phyloP scores from a whole-genome alignment of 2,329 filamentous ascomycete genomes.

The Dactylellina cionopaga region DNA sequence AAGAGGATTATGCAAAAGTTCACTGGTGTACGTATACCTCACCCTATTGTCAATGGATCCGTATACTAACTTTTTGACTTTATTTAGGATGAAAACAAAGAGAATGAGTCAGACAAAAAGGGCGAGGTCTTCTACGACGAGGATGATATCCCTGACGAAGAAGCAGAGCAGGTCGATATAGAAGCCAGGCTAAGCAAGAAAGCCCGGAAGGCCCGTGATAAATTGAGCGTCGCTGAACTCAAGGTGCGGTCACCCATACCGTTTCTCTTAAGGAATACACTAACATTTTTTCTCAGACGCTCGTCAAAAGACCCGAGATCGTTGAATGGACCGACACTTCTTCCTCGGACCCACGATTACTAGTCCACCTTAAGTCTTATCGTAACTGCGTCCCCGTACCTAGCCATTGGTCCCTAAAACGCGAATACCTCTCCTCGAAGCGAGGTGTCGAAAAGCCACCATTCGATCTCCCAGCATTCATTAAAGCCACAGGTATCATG shows the following conservation, averaged over 20 bases:
- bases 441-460: conserved; percentile 94
- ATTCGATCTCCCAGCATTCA: conserved; percentile 93
- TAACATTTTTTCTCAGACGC: conserved; percentile 63
- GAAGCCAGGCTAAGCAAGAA: conserved; percentile 87
- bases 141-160: conserved; percentile 85
- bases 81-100: conserved; percentile 64
- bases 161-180: conserved; percentile 69
- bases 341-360: conserved; percentile 83
- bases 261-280: background rate
- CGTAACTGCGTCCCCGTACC: conserved; percentile 96
- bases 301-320: conserved; percentile 89
- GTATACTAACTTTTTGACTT: conserved; percentile 14
- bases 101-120: conserved; percentile 77
- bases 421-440: conserved; percentile 96
- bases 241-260: conserved; percentile 65
- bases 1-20: conserved; percentile 85
- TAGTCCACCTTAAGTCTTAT: conserved; percentile 94
- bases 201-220: conserved; percentile 89
- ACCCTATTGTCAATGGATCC: background rate
- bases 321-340: conserved; percentile 98
- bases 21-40: conserved; percentile 62
- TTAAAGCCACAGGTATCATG: conserved; percentile 94
- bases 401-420: conserved; percentile 91
- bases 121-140: conserved; percentile 81
- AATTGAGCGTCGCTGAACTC: conserved; percentile 91